Evolutionary conservation across 164 flowering plant genomes (phyloP), one percentile per base, ranked within the genome.

Genomic region (Tetrastigma voinierianum): DNA sequence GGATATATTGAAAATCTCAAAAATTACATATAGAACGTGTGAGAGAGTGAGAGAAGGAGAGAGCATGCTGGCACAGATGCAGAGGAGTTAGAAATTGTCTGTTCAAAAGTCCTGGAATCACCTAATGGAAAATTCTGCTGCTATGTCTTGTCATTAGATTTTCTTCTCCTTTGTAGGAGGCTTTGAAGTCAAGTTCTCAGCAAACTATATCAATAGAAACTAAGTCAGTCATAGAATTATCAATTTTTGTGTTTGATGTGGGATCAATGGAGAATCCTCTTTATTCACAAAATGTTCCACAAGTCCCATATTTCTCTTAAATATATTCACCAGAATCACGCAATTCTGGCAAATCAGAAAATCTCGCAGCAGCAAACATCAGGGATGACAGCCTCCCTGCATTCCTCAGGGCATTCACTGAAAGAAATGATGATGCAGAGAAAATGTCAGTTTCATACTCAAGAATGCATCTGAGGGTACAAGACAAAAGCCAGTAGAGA

Each of bases 361-460:
- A 87, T 71, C 97, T 81, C 18, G 98, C 90, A 1, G 98, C 97
- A 56, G 98, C 98, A 81, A 81, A 87, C 84, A 89, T 86, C 49
- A 95, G 76, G 49, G 91, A 89, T 24, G 90, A 80, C 8, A 60
- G 96, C 90, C 75, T 82, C 90, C 72, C 79, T 80, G 74, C 95
- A 85, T 62, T 91, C 92, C 51, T 84, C 89, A 43, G 97, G 97
- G 71, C 96, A 95, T 49, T 82, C 92, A 61, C 98, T 92, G 81
- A 14, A 69, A 65, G 66, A 56, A 46, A 55, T 52, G 18, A 40
- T 24, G 53, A 14, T 51, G 43, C n/a, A 47, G 62, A 20, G 9
- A 0, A 17, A 24, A 25, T 10, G 62, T 66, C 64, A 47, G 44
- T 16, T 40, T 53, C 65, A 47, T 48, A 24, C 54, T 48, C 10